These are phyloP conservation scores for Phylloporus sp. DNA, from an alignment of 768 basidiomycete genomes.

Conservation along the genomic window DNA sequence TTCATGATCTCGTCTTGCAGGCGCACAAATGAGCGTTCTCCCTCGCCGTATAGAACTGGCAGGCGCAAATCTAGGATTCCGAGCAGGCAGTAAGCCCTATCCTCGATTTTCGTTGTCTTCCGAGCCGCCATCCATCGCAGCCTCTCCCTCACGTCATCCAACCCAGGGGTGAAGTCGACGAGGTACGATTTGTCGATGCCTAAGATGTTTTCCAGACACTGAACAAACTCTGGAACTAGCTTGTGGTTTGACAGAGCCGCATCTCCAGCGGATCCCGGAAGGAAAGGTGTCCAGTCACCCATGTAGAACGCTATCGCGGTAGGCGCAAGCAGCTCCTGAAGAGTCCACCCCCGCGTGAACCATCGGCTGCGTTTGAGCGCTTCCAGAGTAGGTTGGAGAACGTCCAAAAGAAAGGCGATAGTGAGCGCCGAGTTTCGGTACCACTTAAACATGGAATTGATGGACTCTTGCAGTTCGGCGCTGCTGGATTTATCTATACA, in stretches of 20 bases:
- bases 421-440: slow-evolving; percentile 29
- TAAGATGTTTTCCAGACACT: slow-evolving; percentile 12
- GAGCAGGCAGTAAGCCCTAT: slow-evolving; percentile 29
- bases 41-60: slow-evolving; percentile 29
- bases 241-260: slow-evolving; percentile 19
- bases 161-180: slow-evolving; percentile 22
- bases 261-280: background rate
- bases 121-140: slow-evolving; percentile 28
- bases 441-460: slow-evolving; percentile 33
- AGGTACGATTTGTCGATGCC: slow-evolving; percentile 20
- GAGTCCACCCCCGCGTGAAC: slow-evolving; percentile 29
- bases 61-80: slow-evolving; percentile 25
- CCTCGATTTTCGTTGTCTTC: slow-evolving; percentile 27
- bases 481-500: slow-evolving; percentile 31
- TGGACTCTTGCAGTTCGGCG: slow-evolving; percentile 29
- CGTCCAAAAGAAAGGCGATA: slow-evolving; percentile 27
- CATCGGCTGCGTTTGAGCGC: slow-evolving; percentile 20
- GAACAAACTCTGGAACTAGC: slow-evolving; percentile 17
- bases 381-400: slow-evolving; percentile 6
- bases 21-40: slow-evolving; percentile 20
- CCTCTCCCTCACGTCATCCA: slow-evolving; percentile 23
- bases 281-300: slow-evolving; percentile 24
- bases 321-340: slow-evolving; percentile 28
- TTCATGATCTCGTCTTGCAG: slow-evolving; percentile 30
- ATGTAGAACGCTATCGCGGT: slow-evolving; percentile 22